Evolutionary conservation across 805 yeast species (phyloP).

Genomic region (Cyberlindnera galapagoensis): DNA sequence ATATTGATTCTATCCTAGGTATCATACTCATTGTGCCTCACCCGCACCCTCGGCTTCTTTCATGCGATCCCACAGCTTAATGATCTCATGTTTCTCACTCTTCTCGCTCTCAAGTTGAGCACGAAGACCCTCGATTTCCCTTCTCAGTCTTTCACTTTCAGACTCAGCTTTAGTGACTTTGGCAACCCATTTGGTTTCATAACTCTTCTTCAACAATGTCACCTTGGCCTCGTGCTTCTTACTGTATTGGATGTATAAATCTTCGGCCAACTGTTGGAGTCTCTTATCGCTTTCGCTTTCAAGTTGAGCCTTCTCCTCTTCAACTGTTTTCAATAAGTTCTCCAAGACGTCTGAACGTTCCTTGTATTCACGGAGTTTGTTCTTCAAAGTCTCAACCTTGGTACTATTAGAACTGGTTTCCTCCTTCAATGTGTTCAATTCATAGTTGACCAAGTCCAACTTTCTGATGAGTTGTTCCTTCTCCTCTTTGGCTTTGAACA

Average conservation of each 20-base stretch:
- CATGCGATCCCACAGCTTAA: slow-evolving; percentile 40
- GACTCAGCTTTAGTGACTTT: slow-evolving; percentile 35
- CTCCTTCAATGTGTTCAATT: slow-evolving; percentile 19
- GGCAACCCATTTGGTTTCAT: slow-evolving; percentile 45
- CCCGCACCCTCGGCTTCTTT: slow-evolving; percentile 13
- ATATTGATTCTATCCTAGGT: too few species aligned
- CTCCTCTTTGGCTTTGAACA: slow-evolving; percentile 22
- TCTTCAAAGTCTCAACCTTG: slow-evolving; percentile 16
- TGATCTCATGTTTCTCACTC: slow-evolving; percentile 51
- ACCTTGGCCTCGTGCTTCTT: slow-evolving; percentile 74
- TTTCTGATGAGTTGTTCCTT: slow-evolving; percentile 20
- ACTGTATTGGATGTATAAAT: slow-evolving; percentile 65
- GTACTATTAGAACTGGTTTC: slow-evolving; percentile 21
- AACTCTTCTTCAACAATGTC: slow-evolving; percentile 49
- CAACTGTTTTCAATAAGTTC: slow-evolving; percentile 23
- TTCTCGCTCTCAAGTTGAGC: slow-evolving; percentile 43
- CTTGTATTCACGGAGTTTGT: slow-evolving; percentile 17
- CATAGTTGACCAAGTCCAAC: slow-evolving; percentile 21
- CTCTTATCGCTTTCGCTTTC: slow-evolving; percentile 48
- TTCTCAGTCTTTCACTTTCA: slow-evolving; percentile 39
- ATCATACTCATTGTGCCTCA: slow-evolving; percentile 1
- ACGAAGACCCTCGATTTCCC: slow-evolving; percentile 48
- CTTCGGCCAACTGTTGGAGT: slow-evolving; percentile 59
- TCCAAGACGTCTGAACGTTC: slow-evolving; percentile 19
- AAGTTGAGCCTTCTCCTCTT: slow-evolving; percentile 29